Evolutionary conservation across 257 asterid genomes (phyloP), one percentile per base, ranked within the genome.

Genomic region (Leonotis leonurus): DNA sequence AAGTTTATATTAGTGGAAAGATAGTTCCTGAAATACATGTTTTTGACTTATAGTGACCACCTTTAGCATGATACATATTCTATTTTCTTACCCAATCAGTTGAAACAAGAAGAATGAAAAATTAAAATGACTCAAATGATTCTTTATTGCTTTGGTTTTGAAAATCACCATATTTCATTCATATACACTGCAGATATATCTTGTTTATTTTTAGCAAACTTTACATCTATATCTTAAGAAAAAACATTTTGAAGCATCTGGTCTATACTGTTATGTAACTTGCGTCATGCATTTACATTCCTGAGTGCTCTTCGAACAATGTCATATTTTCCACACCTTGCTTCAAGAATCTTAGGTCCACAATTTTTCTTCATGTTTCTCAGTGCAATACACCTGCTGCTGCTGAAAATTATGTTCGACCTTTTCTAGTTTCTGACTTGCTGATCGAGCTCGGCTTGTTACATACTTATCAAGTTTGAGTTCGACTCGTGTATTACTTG

Each of bases 321-420:
- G 50, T 7, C 29, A 16, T 24, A 30, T 52, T 52, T 60, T 69
- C 60, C 56, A 49, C 39, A 32, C 36, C 56, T 24, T 65, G 30
- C 58, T 54, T 30, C 37, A 7, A 36, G 33, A 36, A 14, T 50
- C 30, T 48, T 24, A 58, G 13, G 37, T n/a, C 51, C 61, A 36
- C 32, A 17, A 51, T 43, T 59, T 64, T 29, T 10, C 5, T 40
- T 77, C 11, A 46, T 65, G 43, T 55, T 52, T 61, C 53, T 53
- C 14, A 24, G 29, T 52, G 55, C 14, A 43, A 14, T 43, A 11
- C 45, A 30, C 32, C 11, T n/a, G 27, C 35, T 51, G 97, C 95
- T 57, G 97, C 91, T 20, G 87, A 80, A 70, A 83, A 60, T 39
- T 92, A 92, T 71, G 50, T 89, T 39, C 75, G 77, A 48, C 97